phyloP scores from a whole-genome alignment of 352 stramenopile genomes.

The Phytopythium litorale region DNA sequence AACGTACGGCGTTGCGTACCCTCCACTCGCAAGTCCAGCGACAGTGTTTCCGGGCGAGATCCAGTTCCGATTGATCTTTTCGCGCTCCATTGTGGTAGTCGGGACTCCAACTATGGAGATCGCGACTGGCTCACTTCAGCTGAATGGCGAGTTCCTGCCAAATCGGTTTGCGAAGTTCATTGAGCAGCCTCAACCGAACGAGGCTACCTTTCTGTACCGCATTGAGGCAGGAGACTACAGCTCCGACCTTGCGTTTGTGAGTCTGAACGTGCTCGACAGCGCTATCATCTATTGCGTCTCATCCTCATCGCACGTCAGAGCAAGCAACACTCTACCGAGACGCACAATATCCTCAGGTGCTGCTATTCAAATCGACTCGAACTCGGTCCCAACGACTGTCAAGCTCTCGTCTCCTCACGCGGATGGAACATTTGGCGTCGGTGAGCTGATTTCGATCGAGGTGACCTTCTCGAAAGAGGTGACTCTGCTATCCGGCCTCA shows the following conservation, averaged over 20 bases:
- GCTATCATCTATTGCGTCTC: conserved; percentile 44
- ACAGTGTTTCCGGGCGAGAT: conserved; percentile 60
- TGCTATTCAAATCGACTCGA: conserved; percentile 42
- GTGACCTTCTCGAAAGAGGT: conserved; percentile 64
- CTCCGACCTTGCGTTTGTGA: conserved; percentile 50
- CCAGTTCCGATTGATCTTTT: conserved; percentile 64
- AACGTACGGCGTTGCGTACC: conserved; percentile 64
- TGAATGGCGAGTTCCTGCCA: conserved; percentile 33
- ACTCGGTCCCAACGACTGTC: conserved; percentile 52
- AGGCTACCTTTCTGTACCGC: conserved; percentile 65
- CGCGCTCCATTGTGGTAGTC: conserved; percentile 40
- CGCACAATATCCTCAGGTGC: conserved; percentile 25
- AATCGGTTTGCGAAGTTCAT: conserved; percentile 49
- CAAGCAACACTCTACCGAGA: conserved; percentile 27
- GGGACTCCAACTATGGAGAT: conserved; percentile 46
- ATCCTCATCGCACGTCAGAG: conserved; percentile 33
- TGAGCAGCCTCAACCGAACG: conserved; percentile 33
- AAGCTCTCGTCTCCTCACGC: conserved; percentile 48
- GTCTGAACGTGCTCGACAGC: conserved; percentile 27
- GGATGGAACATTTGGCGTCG: conserved; percentile 47
- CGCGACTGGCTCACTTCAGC: conserved; percentile 47
- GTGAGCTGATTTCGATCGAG: conserved; percentile 66
- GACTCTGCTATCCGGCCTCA: conserved; percentile 58
- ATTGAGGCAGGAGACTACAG: conserved; percentile 52
- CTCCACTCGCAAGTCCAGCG: conserved; percentile 38